A percentile compares a stretch with the other conserved stretches of the same genome.
These are phyloP conservation scores for Blastocystis sp. DNA, from an alignment of 352 stramenopile species.

Conservation along the genomic window DNA sequence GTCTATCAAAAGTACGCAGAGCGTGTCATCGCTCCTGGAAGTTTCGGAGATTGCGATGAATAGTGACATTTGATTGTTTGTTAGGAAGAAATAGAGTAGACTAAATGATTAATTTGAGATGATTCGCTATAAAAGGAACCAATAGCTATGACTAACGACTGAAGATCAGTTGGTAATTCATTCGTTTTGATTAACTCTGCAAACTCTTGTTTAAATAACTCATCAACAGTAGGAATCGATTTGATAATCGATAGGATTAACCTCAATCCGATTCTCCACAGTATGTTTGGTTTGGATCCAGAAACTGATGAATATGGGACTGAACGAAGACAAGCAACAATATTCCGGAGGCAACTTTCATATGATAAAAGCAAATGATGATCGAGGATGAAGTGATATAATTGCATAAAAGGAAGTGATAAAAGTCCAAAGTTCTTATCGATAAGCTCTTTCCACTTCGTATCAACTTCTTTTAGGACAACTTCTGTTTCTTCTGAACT, in stretches of 20 bases:
- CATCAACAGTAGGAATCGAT: not conserved
- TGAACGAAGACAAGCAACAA: not conserved
- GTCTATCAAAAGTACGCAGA: conserved; percentile 66
- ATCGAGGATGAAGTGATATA: conserved; percentile 3
- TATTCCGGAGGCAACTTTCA: not conserved
- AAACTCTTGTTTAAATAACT: not conserved
- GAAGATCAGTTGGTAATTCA: not conserved
- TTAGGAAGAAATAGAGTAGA: conserved; percentile 3
- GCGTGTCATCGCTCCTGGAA: conserved; percentile 51
- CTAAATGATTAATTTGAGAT: not conserved
- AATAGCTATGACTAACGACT: not conserved
- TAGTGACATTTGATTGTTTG: not conserved
- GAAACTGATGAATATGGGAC: not conserved
- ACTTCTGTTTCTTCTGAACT: not conserved
- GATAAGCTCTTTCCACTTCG: not conserved
- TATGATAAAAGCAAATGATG: not conserved
- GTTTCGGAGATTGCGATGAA: conserved; percentile 53
- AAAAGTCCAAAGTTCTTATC: not conserved
- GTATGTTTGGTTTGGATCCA: not conserved
- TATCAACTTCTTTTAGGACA: not conserved
- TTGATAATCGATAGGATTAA: conserved; percentile 33
- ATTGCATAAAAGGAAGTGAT: conserved; percentile 28
- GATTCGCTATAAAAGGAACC: not conserved
- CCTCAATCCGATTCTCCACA: conserved; percentile 24
- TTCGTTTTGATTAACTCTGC: not conserved